phyloP scores from a whole-genome alignment of 257 asterid species.

The Nicotiana tabacum region DNA sequence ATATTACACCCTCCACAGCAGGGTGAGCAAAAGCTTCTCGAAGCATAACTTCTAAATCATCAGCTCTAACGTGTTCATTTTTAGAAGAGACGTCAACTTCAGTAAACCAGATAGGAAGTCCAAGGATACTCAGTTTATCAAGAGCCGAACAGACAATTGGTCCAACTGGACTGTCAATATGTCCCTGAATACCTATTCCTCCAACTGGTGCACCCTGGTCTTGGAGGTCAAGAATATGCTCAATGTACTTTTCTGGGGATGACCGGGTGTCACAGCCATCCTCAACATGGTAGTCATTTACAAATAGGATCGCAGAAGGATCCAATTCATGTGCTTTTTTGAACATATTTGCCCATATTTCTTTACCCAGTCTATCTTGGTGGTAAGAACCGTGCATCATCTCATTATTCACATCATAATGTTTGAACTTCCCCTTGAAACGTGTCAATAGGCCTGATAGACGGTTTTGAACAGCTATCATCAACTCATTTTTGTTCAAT shows the following conservation, averaged over 20 bases:
- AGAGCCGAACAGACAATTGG: conserved; percentile 68
- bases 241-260: conserved; percentile 68
- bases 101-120: conserved; percentile 92
- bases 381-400: conserved; percentile 90
- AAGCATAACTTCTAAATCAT: conserved; percentile 79
- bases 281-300: conserved; percentile 79
- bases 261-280: conserved; percentile 64
- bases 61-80: conserved; percentile 75
- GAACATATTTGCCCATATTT: conserved; percentile 61
- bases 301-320: conserved; percentile 59
- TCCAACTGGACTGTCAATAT: conserved; percentile 71
- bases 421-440: conserved; percentile 78
- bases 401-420: conserved; percentile 86
- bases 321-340: conserved; percentile 61
- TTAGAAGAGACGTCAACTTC: conserved; percentile 72
- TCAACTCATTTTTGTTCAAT: conserved; percentile 41
- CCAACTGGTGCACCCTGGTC: conserved; percentile 81
- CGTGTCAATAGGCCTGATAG: conserved; percentile 60
- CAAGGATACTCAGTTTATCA: conserved; percentile 60
- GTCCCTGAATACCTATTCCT: conserved; percentile 94
- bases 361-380: conserved; percentile 70
- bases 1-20: conserved; percentile 75
- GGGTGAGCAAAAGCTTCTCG: conserved; percentile 90
- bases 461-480: conserved; percentile 62
- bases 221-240: conserved; percentile 66